These are phyloP conservation scores for Acacia confusa DNA, from an alignment of 306 rosid genomes.

Conservation along the genomic window DNA sequence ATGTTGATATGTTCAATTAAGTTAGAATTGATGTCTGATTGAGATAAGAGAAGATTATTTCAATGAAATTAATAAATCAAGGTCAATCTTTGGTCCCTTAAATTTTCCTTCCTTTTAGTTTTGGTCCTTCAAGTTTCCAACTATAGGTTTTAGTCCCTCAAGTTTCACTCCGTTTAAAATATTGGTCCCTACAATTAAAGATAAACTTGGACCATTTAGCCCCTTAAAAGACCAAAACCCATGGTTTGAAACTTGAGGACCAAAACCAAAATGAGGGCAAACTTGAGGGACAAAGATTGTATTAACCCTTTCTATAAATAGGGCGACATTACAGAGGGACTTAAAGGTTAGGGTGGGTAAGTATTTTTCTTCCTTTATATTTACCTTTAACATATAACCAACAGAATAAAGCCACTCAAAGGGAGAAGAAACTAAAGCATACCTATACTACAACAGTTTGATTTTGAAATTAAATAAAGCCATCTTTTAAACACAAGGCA, in stretches of 20 bases:
- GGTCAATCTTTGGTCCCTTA: not conserved
- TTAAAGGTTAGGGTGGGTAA: not conserved
- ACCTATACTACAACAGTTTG: not conserved
- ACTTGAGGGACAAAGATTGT: too few species aligned
- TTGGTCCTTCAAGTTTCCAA: too few species aligned
- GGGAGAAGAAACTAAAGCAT: not conserved
- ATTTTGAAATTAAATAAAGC: conserved; percentile 2
- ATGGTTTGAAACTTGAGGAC: too few species aligned
- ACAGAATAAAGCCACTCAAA: not conserved
- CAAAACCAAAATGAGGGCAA: too few species aligned
- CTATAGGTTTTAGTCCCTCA: too few species aligned
- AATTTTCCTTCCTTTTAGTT: too few species aligned
- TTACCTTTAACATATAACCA: conserved; percentile 15
- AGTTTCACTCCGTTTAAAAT: too few species aligned
- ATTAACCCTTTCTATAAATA: not conserved
- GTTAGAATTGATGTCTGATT: not conserved
- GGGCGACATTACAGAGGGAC: not conserved
- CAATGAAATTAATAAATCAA: not conserved
- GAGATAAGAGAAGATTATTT: not conserved
- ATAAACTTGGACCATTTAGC: too few species aligned
- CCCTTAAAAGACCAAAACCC: too few species aligned
- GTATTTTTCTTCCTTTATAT: not conserved
- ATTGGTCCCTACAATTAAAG: too few species aligned
- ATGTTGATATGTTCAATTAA: not conserved
- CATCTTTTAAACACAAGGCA: conserved; percentile 29